These are phyloP conservation scores for Coemansia sp. DNA, from an alignment of 192 early-diverging fungal species.

Conservation along the genomic window DNA sequence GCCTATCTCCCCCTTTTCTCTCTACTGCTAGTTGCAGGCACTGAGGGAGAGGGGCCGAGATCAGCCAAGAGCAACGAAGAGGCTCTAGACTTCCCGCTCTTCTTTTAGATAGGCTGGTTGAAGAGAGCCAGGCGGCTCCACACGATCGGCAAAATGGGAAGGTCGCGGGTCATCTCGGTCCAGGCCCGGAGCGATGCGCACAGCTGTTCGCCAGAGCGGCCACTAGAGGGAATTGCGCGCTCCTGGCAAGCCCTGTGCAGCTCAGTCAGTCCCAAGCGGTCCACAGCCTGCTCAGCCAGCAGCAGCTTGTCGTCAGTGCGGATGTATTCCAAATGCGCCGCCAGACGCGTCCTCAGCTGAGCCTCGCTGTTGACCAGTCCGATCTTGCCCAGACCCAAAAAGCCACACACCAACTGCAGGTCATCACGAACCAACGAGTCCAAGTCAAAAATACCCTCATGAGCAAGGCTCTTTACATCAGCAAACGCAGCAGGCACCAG, in stretches of 20 bases:
- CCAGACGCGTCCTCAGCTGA: conserved; percentile 22
- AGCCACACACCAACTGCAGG: conserved; percentile 28
- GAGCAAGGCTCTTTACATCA: conserved; percentile 1
- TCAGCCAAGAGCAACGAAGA: background rate
- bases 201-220: conserved; percentile 21
- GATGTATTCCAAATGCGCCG: conserved; percentile 27
- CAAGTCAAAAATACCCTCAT: conserved; percentile 17
- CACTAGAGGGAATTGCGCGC: conserved; percentile 49
- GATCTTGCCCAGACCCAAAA: conserved; percentile 24
- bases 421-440: conserved; percentile 15
- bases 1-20: background rate
- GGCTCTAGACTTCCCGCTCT: background rate
- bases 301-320: conserved; percentile 36
- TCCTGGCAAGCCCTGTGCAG: conserved; percentile 51
- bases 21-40: background rate
- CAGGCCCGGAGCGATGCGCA: conserved; percentile 32
- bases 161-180: conserved; percentile 14
- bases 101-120: conserved; percentile 11
- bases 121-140: conserved; percentile 51
- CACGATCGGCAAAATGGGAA: conserved; percentile 35
- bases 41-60: background rate
- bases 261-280: conserved; percentile 30
- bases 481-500: conserved; percentile 25
- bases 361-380: conserved; percentile 1
- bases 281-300: conserved; percentile 28